Evolutionary conservation across 495 filamentous ascomycete genomes (phyloP).

Genomic region (Hyaloscypha variabilis): DNA sequence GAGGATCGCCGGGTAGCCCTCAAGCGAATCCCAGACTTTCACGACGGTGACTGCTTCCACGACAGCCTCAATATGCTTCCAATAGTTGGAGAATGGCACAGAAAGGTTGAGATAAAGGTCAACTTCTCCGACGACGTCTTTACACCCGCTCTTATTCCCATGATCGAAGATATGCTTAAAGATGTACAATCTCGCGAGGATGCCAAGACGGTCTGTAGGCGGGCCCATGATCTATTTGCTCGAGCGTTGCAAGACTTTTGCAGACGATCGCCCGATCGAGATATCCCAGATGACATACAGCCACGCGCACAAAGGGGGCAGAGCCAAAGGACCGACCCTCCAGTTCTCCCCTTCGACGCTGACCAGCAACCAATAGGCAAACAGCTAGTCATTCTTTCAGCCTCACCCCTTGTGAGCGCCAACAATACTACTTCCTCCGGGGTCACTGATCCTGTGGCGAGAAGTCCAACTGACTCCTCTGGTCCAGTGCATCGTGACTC

Average conservation of each 20-base stretch:
- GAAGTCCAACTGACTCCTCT: too few species aligned
- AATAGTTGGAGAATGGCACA: slow-evolving; percentile 29
- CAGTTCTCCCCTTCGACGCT: slow-evolving; percentile 3
- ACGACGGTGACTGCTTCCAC: slow-evolving; percentile 44
- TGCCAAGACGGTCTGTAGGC: slow-evolving; percentile 9
- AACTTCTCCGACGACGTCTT: slow-evolving; percentile 7
- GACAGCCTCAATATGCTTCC: slow-evolving; percentile 36
- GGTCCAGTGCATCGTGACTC: too few species aligned
- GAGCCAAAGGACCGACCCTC: slow-evolving; percentile 10
- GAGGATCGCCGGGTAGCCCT: slow-evolving; percentile 33
- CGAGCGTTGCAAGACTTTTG: slow-evolving; percentile 10
- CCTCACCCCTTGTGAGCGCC: too few species aligned
- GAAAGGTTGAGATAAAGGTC: slow-evolving; percentile 2
- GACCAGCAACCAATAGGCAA: too few species aligned
- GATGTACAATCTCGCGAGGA: slow-evolving; percentile 8
- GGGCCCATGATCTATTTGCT: slow-evolving; percentile 7
- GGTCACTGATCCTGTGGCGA: too few species aligned
- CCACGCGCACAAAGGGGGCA: not conserved
- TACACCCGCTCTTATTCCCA: slow-evolving; percentile 8
- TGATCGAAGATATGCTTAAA: slow-evolving; percentile 20
- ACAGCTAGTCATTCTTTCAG: too few species aligned
- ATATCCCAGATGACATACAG: slow-evolving; percentile 13
- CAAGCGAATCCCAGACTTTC: slow-evolving; percentile 18
- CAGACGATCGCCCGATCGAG: not conserved
- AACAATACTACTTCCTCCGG: too few species aligned